Base-by-base conservation (phyloP, 2,329 filamentous ascomycete genomes). In the Emmonsia crescens region DNA sequence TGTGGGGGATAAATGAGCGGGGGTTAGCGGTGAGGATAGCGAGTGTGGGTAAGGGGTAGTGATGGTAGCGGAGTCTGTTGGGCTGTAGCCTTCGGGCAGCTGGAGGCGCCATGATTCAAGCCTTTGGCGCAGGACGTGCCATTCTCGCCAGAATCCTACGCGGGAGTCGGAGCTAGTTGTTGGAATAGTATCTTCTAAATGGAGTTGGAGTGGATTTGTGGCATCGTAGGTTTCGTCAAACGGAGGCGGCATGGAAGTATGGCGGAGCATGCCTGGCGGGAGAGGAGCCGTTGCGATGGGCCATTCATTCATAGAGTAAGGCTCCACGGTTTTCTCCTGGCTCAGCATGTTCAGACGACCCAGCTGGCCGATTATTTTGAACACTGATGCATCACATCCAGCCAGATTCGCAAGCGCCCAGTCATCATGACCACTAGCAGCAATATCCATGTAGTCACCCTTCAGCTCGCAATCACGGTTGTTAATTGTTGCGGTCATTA, bases 401-500 rank as follows among this genome's bases (percentile, higher is more conserved):
- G 91, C 87, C 57, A 95, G 80, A 71, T 96, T 94, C 76, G 96
- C 92, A 29, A 89, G 78, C 1, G 88, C 87, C 64, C 86, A 89
- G 67, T 88, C 83, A 69, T 89, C 85, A 33, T 84, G 80, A 14
- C 85, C 83, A 65, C 85, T 80, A 63, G 83, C 79, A 62, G 84
- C 80, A 76, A 86, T 84, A 65, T 88, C 85, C 40, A 88, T 73
- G 59, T 82, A 83, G 40, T 82, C 79, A 31, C 83, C 83, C 44
- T 81, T 80, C 21, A 96, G 83, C 73, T 96, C 90, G 36, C 89
- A 85, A 74, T 96, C 92, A 59, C 92, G 85, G 74, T 96, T 89
- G 68, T 96, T 96, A 71, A 96, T 90, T 59, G 89, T 92, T 46
- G 90, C 90, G 0, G 91, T 91, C 77, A 96, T 90, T 61, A 92